Percentiles rank a stretch among this genome's conserved stretches.
Conservation (phyloP, 495 filamentous ascomycete species). For the Apiosordaria backusii region DNA sequence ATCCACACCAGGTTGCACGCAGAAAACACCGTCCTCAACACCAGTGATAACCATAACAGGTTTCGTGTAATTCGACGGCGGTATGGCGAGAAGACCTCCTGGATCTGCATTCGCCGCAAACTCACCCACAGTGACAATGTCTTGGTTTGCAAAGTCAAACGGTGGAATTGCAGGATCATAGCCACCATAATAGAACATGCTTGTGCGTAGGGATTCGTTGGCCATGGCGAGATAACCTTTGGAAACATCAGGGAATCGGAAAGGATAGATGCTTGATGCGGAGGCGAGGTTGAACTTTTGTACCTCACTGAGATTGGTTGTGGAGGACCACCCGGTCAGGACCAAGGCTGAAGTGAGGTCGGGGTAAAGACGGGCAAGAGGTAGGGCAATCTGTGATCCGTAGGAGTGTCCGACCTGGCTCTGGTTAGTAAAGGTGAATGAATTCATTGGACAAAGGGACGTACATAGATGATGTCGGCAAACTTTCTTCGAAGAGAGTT, state of each 20-base stretch:
- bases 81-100: neutral
- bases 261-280: neutral
- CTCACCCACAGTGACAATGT: neutral
- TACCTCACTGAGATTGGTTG: neutral
- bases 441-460: neutral
- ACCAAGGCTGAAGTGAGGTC: neutral
- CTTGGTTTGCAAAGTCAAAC: neutral
- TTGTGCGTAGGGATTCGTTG: neutral
- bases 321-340: neutral
- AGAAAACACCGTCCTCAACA: neutral
- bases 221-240: neutral
- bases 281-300: neutral
- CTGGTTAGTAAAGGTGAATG: neutral
- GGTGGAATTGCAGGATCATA: conserved; percentile 1
- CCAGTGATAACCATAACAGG: neutral
- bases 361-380: neutral
- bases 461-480: neutral
- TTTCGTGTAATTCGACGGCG: neutral
- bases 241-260: neutral
- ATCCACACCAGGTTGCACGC: neutral
- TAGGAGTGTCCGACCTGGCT: neutral
- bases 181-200: neutral
- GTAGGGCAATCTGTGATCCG: neutral
- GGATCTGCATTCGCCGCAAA: neutral
- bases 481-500: neutral